Evolutionary conservation across 2,329 filamentous ascomycete genomes (phyloP), one percentile per base, ranked within the genome.

Genomic region (Myriangium duriaei): DNA sequence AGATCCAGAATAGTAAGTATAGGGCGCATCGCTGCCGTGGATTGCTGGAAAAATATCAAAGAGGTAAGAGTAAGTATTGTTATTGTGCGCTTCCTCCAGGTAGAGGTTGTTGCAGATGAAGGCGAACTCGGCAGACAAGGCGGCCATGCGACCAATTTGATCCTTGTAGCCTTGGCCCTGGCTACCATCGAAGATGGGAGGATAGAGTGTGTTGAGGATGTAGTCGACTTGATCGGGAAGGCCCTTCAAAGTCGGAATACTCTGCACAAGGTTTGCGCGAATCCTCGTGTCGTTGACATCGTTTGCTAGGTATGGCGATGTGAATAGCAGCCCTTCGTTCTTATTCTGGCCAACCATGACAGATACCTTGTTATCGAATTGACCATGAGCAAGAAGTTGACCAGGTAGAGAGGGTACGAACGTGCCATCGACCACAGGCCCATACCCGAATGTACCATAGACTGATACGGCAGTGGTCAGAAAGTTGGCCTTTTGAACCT

Each of bases 91-190:
- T 1, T 53, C 55, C 38, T 62, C 59, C 3, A 75, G 56, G 47
- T 62, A 71, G 47, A 64, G 59, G 11, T 68, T 64, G 46, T 71
- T 71, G 60, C 72, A 75, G 19, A 56, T 55, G 47, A 68, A 66
- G 40, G 46, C 33, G 7, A 42, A 40, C 39, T 75, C 71, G 10
- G 60, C 50, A 26, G 60, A 51, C 9, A 67, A 49, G 1, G 64
- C 54, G 10, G 55, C 51, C 0, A 56, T 55, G 6, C 71, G 65
- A 10, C 50, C 53, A 43, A 62, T 62, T 24, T 67, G 47, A 32
- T 55, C 61, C 0, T 47, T 61, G 54, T 73, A 75, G 7, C 56
- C 56, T 29, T 49, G 43, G 2, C 50, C 50, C 31, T 64, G 56
- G 11, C 53, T 58, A 24, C 64, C 67, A 47, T 64, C 54, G 45